These are phyloP conservation scores for Blastocystis sp. DNA, from an alignment of 352 stramenopile genomes.

Conservation along the genomic window DNA sequence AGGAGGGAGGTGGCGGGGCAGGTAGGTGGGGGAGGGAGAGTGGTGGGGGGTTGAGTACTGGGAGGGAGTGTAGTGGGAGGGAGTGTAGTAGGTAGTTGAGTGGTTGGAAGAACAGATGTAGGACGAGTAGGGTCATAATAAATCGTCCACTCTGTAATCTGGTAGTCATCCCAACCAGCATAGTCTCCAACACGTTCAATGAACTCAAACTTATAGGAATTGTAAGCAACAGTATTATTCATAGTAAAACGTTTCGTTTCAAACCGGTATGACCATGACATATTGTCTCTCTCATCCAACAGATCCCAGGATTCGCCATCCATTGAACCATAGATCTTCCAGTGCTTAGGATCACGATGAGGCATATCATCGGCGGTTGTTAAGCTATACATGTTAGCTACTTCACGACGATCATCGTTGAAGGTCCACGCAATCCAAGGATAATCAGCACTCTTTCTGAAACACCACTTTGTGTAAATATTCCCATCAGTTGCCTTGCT, in stretches of 20 bases:
- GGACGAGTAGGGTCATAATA: too few relatives aligned
- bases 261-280: not conserved
- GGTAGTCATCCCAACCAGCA: not conserved
- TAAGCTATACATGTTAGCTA: constrained; percentile 40
- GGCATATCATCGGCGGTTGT: not conserved
- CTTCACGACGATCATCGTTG: not conserved
- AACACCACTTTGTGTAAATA: constrained; percentile 39
- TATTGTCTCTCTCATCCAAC: not conserved
- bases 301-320: not conserved
- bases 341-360: constrained; percentile 13
- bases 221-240: not conserved
- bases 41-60: too few relatives aligned
- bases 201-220: constrained; percentile 13
- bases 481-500: too few relatives aligned
- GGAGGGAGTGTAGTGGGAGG: too few relatives aligned
- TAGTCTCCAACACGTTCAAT: not conserved
- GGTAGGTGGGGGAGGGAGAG: too few relatives aligned
- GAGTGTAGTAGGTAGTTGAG: too few relatives aligned
- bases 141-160: constrained; percentile 52
- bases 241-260: constrained; percentile 16
- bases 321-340: constrained; percentile 34
- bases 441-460: not conserved
- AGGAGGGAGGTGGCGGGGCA: too few relatives aligned
- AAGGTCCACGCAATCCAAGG: not conserved
- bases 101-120: too few relatives aligned